phyloP scores from a whole-genome alignment of 495 filamentous ascomycete species.

The Venustampulla echinocandica region DNA sequence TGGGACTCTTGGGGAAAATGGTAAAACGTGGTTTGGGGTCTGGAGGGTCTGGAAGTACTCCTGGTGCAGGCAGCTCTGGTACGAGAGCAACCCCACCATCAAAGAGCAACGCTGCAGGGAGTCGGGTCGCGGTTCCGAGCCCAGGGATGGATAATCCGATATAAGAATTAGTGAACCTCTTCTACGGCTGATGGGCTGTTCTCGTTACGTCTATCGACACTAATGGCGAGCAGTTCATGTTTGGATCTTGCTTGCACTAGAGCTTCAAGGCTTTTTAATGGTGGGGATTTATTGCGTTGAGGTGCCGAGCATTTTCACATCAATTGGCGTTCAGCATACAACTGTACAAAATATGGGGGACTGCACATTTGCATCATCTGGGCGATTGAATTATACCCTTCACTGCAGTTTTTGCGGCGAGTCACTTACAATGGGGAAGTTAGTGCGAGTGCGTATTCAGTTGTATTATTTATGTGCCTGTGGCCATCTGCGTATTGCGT shows the following conservation, averaged over 20 bases:
- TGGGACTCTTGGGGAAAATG: constrained; percentile 67
- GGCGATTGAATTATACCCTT: constrained; percentile 4
- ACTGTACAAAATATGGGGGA: constrained; percentile 4
- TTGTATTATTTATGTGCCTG: background rate
- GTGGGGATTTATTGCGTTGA: no score
- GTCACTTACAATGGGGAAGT: constrained; percentile 1
- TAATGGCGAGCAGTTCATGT: no score
- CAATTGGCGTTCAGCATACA: background rate
- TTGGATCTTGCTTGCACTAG: no score
- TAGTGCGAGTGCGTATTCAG: background rate
- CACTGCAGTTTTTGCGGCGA: background rate
- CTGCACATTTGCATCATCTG: background rate
- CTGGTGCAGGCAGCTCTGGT: constrained; percentile 9
- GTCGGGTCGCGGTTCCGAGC: constrained; percentile 9
- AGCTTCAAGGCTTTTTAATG: no score
- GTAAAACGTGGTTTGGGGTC: constrained; percentile 54
- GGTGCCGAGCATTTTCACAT: constrained; percentile 3
- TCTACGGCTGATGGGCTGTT: no score
- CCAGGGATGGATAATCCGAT: constrained; percentile 25
- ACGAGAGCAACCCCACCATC: constrained; percentile 9
- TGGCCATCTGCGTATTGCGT: no score
- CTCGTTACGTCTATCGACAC: no score
- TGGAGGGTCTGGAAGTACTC: constrained; percentile 12
- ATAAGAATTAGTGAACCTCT: no score
- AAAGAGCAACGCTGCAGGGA: background rate